These are phyloP conservation scores for Westerdykella aurantiaca DNA, from an alignment of 2,329 filamentous ascomycete species.

Conservation along the genomic window DNA sequence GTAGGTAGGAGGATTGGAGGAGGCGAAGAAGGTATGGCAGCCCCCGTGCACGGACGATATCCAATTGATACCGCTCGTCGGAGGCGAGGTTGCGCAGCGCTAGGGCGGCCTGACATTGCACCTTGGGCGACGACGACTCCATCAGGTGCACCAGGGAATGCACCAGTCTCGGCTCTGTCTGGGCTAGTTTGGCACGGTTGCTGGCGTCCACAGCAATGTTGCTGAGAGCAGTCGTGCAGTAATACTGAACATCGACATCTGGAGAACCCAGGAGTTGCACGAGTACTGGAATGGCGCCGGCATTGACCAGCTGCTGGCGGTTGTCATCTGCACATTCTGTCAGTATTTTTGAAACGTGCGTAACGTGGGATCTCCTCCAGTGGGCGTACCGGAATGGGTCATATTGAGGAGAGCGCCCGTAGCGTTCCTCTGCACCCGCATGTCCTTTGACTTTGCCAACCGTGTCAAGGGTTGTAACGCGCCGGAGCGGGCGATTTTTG, in stretches of 20 bases:
- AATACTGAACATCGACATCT: conserved; percentile 98
- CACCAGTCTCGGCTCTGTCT: conserved; percentile 85
- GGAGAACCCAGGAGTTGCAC: conserved; percentile 88
- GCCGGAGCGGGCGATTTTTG: conserved; percentile 93
- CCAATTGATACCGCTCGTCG: conserved; percentile 96
- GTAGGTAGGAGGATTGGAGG: conserved; percentile 90
- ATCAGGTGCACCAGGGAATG: conserved; percentile 92
- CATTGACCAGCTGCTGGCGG: conserved; percentile 92
- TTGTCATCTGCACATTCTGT: conserved; percentile 69
- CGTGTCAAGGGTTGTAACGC: conserved; percentile 85
- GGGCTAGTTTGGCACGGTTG: conserved; percentile 85
- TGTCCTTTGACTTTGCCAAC: conserved; percentile 93
- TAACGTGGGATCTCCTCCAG: background rate
- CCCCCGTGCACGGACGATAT: conserved; percentile 87
- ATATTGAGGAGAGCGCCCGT: conserved; percentile 96
- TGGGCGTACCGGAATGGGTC: conserved; percentile 86
- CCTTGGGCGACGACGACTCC: conserved; percentile 89
- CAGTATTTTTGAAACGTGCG: conserved; percentile 8
- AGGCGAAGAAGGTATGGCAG: conserved; percentile 80
- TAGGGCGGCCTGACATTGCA: conserved; percentile 93
- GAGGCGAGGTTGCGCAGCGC: conserved; percentile 92
- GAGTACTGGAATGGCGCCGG: conserved; percentile 93
- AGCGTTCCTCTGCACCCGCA: conserved; percentile 96
- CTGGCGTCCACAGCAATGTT: conserved; percentile 94
- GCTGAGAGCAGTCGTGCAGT: conserved; percentile 96